Base-by-base conservation (phyloP, 306 rosid species). In the Gleditsia sinensis region DNA sequence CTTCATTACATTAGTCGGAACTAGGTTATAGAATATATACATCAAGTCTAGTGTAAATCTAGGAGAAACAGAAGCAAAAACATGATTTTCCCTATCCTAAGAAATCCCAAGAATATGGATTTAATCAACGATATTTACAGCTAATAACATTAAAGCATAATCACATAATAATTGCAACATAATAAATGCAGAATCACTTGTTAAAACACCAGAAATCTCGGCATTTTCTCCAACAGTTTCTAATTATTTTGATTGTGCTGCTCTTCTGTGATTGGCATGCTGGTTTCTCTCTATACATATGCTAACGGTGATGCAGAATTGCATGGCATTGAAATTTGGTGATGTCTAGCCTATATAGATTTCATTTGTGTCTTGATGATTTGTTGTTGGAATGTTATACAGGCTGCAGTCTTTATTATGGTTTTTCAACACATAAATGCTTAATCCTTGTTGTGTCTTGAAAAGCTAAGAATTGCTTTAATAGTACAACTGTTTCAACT, bases 161-260 rank as follows among this genome's bases (percentile, higher is more conserved):
- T n/a, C n/a, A n/a, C n/a, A n/a, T n/a, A n/a, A n/a, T n/a, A n/a
- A n/a, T n/a, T n/a, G n/a, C n/a, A n/a, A n/a, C n/a, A n/a, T n/a
- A n/a, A n/a, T n/a, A n/a, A n/a, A n/a, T n/a, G n/a, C n/a, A n/a
- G n/a, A n/a, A n/a, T n/a, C n/a, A n/a, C n/a, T n/a, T n/a, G n/a
- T n/a, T n/a, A n/a, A n/a, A n/a, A n/a, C n/a, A n/a, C n/a, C n/a
- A n/a, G n/a, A n/a, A n/a, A n/a, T n/a, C n/a, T n/a, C n/a, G n/a
- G n/a, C n/a, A n/a, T n/a, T n/a, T n/a, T n/a, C n/a, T n/a, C n/a
- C n/a, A n/a, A n/a, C n/a, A n/a, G n/a, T n/a, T n/a, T n/a, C n/a
- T n/a, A n/a, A n/a, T n/a, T n/a, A n/a, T n/a, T 57, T 71, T 45
- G 68, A 59, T 65, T 40, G 19, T 70, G 75, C 60, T 75, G 56